phyloP scores from a whole-genome alignment of 805 yeast genomes.

The Brettanomyces nanus region DNA sequence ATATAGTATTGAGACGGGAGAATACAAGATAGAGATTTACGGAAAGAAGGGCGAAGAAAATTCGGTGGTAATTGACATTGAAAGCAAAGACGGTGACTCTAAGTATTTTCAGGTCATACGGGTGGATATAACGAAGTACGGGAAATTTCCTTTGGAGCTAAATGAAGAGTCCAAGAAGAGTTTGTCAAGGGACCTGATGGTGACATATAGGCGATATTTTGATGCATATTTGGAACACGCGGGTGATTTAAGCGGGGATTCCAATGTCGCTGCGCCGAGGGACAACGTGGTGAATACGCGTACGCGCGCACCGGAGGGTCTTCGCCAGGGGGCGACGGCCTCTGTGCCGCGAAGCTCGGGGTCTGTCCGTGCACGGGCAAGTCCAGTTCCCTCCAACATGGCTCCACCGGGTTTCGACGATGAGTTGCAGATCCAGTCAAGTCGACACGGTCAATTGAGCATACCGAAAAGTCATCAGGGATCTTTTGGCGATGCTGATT shows the following conservation, averaged over 20 bases:
- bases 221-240: background rate
- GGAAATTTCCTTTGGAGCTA: background rate
- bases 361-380: conserved; percentile 7
- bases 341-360: too few relatives aligned
- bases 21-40: too few relatives aligned
- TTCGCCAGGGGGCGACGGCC: too few relatives aligned
- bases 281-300: too few relatives aligned
- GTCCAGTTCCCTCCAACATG: conserved; percentile 20
- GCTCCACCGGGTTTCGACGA: conserved; percentile 45
- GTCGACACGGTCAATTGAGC: conserved; percentile 2
- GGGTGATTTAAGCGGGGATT: too few relatives aligned
- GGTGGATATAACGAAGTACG: background rate
- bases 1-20: too few relatives aligned
- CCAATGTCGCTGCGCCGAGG: too few relatives aligned
- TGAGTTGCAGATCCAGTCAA: conserved; percentile 34
- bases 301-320: too few relatives aligned
- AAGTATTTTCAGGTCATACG: background rate
- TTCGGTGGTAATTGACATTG: background rate
- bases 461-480: conserved; percentile 12
- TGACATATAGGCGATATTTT: background rate
- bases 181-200: background rate
- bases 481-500: conserved; percentile 42
- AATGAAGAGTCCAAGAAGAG: background rate
- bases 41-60: too few relatives aligned
- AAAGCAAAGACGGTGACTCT: conserved; percentile 2